A percentile compares a stretch with the other conserved stretches of the same genome.
Evolutionary conservation across 176 grass and related monocot species (phyloP).

Genomic region (Carex pumila): DNA sequence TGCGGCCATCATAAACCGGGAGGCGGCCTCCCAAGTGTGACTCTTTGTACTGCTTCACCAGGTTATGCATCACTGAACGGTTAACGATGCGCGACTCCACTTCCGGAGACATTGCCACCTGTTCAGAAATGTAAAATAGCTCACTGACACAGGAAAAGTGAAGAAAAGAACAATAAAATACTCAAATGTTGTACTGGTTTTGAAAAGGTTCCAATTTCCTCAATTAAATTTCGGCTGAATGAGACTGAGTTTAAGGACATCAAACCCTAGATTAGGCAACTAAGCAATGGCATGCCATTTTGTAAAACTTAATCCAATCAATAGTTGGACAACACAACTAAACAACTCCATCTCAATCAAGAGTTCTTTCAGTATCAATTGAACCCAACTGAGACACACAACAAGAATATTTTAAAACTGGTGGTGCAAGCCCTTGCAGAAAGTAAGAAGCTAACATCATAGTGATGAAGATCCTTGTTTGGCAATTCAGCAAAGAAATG

Average conservation of each 20-base stretch:
- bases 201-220: not conserved
- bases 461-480: slow-evolving; percentile 85
- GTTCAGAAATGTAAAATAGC: slow-evolving; percentile 1
- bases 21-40: slow-evolving; percentile 74
- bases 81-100: slow-evolving; percentile 39
- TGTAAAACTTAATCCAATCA: not conserved
- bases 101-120: slow-evolving; percentile 73
- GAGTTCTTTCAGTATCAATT: not conserved
- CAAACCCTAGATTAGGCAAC: not conserved
- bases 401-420: not conserved
- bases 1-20: slow-evolving; percentile 85
- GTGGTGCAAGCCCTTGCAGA: not conserved
- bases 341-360: not conserved
- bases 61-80: slow-evolving; percentile 58
- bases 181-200: not conserved
- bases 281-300: not conserved
- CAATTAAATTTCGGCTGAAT: not conserved
- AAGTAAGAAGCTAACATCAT: slow-evolving; percentile 56
- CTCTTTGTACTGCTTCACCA: slow-evolving; percentile 54
- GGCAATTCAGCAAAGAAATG: slow-evolving; percentile 88
- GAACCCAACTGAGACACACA: not conserved
- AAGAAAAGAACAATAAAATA: not conserved
- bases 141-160: not conserved
- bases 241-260: not conserved
- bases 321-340: not conserved